Percentiles rank a stretch among this genome's conserved stretches.
These are phyloP conservation scores for Cytospora chrysosperma DNA, from an alignment of 2,329 filamentous ascomycete species.

Conservation along the genomic window DNA sequence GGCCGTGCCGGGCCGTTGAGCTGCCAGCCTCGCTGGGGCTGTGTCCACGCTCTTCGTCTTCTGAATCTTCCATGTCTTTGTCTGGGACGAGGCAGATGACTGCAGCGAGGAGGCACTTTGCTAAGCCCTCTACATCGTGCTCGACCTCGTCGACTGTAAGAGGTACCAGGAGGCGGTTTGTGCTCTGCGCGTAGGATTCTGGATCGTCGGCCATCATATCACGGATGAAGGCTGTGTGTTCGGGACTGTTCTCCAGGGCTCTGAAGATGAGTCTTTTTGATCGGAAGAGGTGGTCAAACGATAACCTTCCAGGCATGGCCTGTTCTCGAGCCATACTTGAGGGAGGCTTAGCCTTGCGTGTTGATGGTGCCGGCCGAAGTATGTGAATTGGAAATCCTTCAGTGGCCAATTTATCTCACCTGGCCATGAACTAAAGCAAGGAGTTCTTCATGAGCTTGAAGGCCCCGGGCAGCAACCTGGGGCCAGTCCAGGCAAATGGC, in stretches of 20 bases:
- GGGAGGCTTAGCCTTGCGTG: too few species aligned
- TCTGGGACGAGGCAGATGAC: conserved; percentile 15
- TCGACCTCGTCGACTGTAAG: conserved; percentile 11
- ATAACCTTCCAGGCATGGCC: not conserved
- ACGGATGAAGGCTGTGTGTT: conserved; percentile 17
- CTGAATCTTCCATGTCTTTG: not conserved
- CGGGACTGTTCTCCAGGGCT: conserved; percentile 15
- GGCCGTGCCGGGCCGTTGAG: not conserved
- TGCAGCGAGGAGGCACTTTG: conserved; percentile 10
- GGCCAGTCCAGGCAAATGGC: not conserved
- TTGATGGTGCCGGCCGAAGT: too few species aligned
- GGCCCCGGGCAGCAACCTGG: too few species aligned
- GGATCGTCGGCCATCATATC: conserved; percentile 13
- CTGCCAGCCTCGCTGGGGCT: not conserved
- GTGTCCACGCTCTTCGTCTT: not conserved
- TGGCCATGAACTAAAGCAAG: too few species aligned
- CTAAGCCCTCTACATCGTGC: conserved; percentile 11
- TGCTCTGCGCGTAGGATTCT: conserved; percentile 13
- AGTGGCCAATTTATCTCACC: too few species aligned
- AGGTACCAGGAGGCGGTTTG: conserved; percentile 12
- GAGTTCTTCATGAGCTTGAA: not conserved
- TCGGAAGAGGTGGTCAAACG: conserved; percentile 13
- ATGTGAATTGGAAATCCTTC: too few species aligned
- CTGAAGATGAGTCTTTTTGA: conserved; percentile 15
- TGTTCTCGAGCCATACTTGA: conserved; percentile 10